These are phyloP conservation scores for Populus euphratica DNA, from an alignment of 345 rosid genomes.

Conservation along the genomic window DNA sequence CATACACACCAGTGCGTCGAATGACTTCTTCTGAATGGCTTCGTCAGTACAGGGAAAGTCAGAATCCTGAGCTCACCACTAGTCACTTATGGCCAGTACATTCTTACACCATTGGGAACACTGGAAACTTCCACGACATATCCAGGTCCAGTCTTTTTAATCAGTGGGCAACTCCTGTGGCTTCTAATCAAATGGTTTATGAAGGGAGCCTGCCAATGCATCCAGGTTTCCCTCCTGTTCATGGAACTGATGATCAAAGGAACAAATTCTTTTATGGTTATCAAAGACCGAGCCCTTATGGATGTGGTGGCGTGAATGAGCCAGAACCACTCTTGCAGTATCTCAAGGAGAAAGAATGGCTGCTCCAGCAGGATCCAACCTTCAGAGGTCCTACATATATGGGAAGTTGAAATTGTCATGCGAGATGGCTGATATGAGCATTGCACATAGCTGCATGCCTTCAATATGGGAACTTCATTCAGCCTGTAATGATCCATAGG, in stretches of 20 bases:
- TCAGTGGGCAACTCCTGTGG: constrained; percentile 46
- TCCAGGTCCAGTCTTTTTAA: constrained; percentile 44
- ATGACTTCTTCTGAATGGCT: constrained; percentile 94
- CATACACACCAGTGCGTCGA: constrained; percentile 43
- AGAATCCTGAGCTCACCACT: constrained; percentile 39
- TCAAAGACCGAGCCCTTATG: constrained; percentile 43
- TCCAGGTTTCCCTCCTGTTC: constrained; percentile 25
- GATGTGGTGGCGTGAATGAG: constrained; percentile 44
- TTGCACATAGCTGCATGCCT: not conserved
- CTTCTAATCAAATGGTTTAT: constrained; percentile 32
- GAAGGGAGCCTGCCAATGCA: constrained; percentile 20
- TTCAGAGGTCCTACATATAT: constrained; percentile 49
- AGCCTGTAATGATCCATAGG: not conserved
- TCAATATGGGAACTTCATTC: not conserved
- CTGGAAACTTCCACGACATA: constrained; percentile 31
- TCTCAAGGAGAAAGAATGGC: constrained; percentile 76
- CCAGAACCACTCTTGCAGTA: constrained; percentile 65
- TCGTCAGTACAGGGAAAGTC: constrained; percentile 75
- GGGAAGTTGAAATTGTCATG: constrained; percentile 38
- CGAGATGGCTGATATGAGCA: not conserved
- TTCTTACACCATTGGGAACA: constrained; percentile 35
- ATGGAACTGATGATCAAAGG: constrained; percentile 34
- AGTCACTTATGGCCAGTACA: constrained; percentile 30
- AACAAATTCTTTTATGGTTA: constrained; percentile 42
- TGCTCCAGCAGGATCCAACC: constrained; percentile 53